These are phyloP conservation scores for Baeospora myosura DNA, from an alignment of 1,284 basidiomycete genomes.

Conservation along the genomic window DNA sequence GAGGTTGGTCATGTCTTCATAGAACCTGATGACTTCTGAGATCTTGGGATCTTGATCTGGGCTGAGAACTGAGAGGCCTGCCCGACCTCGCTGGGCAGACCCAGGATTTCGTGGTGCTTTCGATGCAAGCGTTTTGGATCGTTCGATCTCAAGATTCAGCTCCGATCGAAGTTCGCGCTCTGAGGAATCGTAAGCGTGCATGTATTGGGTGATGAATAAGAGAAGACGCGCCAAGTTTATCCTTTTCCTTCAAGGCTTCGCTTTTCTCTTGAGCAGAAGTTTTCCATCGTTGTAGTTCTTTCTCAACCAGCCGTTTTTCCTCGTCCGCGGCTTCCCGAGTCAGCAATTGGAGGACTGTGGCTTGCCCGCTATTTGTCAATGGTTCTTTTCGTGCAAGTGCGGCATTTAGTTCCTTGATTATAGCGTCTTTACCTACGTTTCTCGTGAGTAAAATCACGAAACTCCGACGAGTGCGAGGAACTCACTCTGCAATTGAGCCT, in stretches of 20 bases:
- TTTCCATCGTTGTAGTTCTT: constrained; percentile 41
- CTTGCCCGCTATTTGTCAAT: constrained; percentile 40
- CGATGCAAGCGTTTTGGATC: constrained; percentile 38
- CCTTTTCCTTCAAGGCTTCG: constrained; percentile 35
- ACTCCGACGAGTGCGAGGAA: constrained; percentile 6
- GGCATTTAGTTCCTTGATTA: constrained; percentile 50
- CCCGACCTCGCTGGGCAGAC: constrained; percentile 22
- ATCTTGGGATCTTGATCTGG: constrained; percentile 48
- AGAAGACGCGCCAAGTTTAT: constrained; percentile 36
- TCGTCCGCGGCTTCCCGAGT: constrained; percentile 67
- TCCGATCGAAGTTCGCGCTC: constrained; percentile 45
- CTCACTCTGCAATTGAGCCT: constrained; percentile 46
- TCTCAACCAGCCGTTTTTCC: constrained; percentile 48
- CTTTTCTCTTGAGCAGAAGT: constrained; percentile 38
- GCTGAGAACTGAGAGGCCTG: constrained; percentile 23
- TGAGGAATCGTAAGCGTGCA: constrained; percentile 15
- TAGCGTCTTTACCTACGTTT: constrained; percentile 45
- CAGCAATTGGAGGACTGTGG: constrained; percentile 52
- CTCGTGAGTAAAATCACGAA: not conserved
- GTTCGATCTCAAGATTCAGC: constrained; percentile 55
- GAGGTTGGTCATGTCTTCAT: constrained; percentile 56
- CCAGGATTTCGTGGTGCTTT: constrained; percentile 28
- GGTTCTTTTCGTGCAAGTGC: constrained; percentile 48
- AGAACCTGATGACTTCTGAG: constrained; percentile 43
- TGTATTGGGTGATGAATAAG: constrained; percentile 1